A percentile compares a stretch with the other conserved stretches of the same genome.
These are phyloP conservation scores for Fusarium sp. DNA, from an alignment of 2,329 filamentous ascomycete genomes.

Conservation along the genomic window DNA sequence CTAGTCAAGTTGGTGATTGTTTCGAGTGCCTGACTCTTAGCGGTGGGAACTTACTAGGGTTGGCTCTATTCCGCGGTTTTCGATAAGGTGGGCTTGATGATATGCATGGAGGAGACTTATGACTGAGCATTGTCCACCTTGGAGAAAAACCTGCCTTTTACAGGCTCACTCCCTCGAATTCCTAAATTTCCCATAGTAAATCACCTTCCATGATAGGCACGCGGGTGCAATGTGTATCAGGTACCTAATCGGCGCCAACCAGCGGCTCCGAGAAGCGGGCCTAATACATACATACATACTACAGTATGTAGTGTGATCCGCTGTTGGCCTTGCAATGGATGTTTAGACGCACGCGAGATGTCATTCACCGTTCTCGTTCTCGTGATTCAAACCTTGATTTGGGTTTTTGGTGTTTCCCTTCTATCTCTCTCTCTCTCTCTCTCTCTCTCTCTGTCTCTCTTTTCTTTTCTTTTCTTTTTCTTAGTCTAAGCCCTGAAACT, in stretches of 20 bases:
- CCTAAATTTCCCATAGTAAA: background rate
- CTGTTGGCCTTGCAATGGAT: background rate
- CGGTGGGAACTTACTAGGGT: slow-evolving; percentile 12
- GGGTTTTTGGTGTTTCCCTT: background rate
- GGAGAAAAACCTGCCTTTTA: background rate
- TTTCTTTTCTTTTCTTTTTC: background rate
- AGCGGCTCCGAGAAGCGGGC: slow-evolving; percentile 15
- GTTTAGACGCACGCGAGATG: slow-evolving; percentile 15
- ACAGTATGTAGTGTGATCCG: background rate
- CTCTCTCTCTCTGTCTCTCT: background rate
- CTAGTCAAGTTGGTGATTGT: slow-evolving; percentile 12
- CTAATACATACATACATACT: background rate
- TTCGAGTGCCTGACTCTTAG: slow-evolving; percentile 22
- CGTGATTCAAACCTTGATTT: slow-evolving; percentile 11
- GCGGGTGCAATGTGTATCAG: background rate
- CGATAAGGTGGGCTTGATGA: slow-evolving; percentile 16
- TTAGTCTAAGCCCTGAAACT: background rate
- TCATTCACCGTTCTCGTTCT: slow-evolving; percentile 10
- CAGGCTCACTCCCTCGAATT: background rate
- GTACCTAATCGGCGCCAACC: slow-evolving; percentile 10
- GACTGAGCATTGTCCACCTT: slow-evolving; percentile 22
- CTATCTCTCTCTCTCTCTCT: background rate
- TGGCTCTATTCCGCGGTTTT: background rate
- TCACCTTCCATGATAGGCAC: slow-evolving; percentile 2
- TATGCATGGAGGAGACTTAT: slow-evolving; percentile 10